Conservation (phyloP, 805 yeast genomes). For the Scheffersomyces lignosus region DNA sequence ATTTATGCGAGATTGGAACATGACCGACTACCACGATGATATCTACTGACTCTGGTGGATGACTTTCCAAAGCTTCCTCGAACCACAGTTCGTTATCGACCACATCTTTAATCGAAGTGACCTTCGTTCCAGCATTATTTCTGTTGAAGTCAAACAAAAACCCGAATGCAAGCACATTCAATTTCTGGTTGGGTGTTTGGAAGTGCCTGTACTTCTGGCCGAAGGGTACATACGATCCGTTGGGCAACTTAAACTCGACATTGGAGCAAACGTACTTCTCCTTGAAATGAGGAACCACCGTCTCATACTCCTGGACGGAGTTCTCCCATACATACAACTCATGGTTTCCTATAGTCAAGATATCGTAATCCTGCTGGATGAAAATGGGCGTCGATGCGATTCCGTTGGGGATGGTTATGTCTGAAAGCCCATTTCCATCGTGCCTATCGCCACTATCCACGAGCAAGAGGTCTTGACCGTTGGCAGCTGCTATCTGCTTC, state of each 20-base stretch:
- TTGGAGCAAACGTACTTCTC: conserved; percentile 71
- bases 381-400: conserved; percentile 60
- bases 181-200: conserved; percentile 52
- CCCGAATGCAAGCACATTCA: conserved; percentile 66
- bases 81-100: conserved; percentile 64
- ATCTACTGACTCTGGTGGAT: conserved; percentile 50
- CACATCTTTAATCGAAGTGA: conserved; percentile 58
- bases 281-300: conserved; percentile 57
- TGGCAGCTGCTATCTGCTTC: conserved; percentile 39
- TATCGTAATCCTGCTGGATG: conserved; percentile 65
- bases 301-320: conserved; percentile 63
- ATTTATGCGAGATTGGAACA: conserved; percentile 57
- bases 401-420: conserved; percentile 77
- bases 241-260: conserved; percentile 54
- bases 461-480: conserved; percentile 63
- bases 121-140: conserved; percentile 59
- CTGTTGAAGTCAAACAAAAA: conserved; percentile 76
- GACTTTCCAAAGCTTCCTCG: conserved; percentile 35
- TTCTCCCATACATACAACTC: conserved; percentile 74
- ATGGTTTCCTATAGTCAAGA: conserved; percentile 87
- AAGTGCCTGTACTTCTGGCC: conserved; percentile 70
- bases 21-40: conserved; percentile 75
- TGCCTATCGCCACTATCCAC: conserved; percentile 93
- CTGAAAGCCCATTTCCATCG: conserved; percentile 91
- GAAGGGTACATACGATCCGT: conserved; percentile 55